These are phyloP conservation scores for Vanderwaltozyma yarrowii DNA, from an alignment of 805 yeast genomes.

Conservation along the genomic window DNA sequence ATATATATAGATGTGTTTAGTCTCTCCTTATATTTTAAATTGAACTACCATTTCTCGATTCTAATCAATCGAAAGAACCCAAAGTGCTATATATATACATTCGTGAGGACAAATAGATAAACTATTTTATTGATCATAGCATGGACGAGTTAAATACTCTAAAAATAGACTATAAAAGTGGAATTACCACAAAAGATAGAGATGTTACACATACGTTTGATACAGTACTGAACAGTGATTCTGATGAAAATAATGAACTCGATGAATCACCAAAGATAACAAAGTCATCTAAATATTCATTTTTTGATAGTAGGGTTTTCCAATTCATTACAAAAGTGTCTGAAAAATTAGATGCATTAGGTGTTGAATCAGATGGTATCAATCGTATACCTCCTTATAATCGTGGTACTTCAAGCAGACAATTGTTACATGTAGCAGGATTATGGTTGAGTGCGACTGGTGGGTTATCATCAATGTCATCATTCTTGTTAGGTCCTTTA, in stretches of 20 bases:
- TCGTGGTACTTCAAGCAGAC: slow-evolving; percentile 35
- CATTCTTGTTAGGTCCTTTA: slow-evolving; percentile 67
- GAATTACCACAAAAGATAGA: too few species aligned
- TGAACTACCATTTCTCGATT: too few species aligned
- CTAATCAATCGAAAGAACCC: too few species aligned
- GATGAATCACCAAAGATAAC: not conserved
- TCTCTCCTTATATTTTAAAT: too few species aligned
- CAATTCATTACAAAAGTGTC: slow-evolving; percentile 22
- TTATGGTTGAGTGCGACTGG: slow-evolving; percentile 84
- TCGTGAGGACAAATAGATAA: too few species aligned
- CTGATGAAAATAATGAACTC: not conserved
- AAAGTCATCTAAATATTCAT: not conserved
- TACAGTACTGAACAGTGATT: not conserved
- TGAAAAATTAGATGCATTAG: slow-evolving; percentile 38
- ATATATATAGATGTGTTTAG: too few species aligned
- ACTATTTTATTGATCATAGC: too few species aligned
- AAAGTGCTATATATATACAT: too few species aligned
- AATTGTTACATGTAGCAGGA: slow-evolving; percentile 45
- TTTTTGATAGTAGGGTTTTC: not conserved
- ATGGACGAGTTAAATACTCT: too few species aligned
- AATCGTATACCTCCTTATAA: slow-evolving; percentile 64
- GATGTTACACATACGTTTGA: too few species aligned
- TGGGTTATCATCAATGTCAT: slow-evolving; percentile 82
- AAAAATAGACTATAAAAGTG: too few species aligned
- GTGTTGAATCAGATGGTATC: slow-evolving; percentile 74